Conservation (phyloP, 345 rosid genomes). For the Punica granatum region DNA sequence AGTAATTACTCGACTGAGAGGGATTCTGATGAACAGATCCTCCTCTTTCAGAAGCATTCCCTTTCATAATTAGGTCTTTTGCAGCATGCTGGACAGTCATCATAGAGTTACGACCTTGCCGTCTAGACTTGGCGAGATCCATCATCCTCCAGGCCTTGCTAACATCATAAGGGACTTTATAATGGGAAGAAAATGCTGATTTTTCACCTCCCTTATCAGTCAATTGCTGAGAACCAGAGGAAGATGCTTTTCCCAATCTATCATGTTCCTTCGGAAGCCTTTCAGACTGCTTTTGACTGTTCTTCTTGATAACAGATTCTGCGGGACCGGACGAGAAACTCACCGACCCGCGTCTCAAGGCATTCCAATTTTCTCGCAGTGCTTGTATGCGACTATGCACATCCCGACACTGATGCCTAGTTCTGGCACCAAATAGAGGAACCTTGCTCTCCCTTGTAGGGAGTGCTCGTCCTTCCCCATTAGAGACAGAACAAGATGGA, state of each 20-base stretch:
- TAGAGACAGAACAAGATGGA: not conserved
- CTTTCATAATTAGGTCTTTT: slow-evolving; percentile 10
- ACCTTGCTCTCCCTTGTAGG: slow-evolving; percentile 6
- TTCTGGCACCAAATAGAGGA: slow-evolving; percentile 28
- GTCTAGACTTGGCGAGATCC: slow-evolving; percentile 37
- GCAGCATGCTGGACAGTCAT: slow-evolving; percentile 9
- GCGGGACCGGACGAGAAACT: slow-evolving; percentile 26
- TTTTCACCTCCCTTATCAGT: slow-evolving; percentile 6
- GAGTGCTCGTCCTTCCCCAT: slow-evolving; percentile 2
- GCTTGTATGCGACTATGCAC: slow-evolving; percentile 28
- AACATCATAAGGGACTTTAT: slow-evolving; percentile 17
- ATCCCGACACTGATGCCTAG: slow-evolving; percentile 33
- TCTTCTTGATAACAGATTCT: slow-evolving; percentile 11
- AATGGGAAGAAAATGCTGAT: not conserved
- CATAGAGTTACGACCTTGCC: slow-evolving; percentile 7
- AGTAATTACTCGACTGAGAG: not conserved
- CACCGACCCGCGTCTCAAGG: slow-evolving; percentile 34
- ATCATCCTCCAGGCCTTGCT: slow-evolving; percentile 61
- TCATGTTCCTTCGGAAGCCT: not conserved
- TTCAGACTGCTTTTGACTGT: slow-evolving; percentile 6
- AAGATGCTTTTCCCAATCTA: slow-evolving; percentile 18
- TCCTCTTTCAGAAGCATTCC: slow-evolving; percentile 15
- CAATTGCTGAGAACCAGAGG: slow-evolving; percentile 11
- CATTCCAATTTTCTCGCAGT: slow-evolving; percentile 49
- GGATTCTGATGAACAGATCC: not conserved